These are phyloP conservation scores for Yamadazyma jaroonii DNA, from an alignment of 1,139 yeast genomes.

Conservation along the genomic window DNA sequence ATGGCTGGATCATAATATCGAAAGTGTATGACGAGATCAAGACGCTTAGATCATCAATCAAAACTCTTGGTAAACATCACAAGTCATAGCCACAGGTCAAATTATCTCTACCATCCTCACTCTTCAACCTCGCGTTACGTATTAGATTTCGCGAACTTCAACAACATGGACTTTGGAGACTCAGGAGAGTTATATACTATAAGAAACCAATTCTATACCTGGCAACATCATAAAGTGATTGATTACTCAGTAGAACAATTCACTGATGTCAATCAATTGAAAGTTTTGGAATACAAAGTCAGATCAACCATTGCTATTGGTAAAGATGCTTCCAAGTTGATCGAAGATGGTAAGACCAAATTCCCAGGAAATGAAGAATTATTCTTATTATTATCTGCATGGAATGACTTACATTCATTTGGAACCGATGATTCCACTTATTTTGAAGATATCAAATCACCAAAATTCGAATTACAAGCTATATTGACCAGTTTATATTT, in stretches of 20 bases:
- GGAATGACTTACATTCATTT: slow-evolving; percentile 42
- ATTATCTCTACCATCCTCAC: no score
- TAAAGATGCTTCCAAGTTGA: slow-evolving; percentile 40
- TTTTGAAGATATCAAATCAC: slow-evolving; percentile 36
- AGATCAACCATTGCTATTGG: slow-evolving; percentile 40
- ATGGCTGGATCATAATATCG: no score
- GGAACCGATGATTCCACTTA: slow-evolving; percentile 39
- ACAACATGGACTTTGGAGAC: slow-evolving; percentile 37
- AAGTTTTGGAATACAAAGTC: slow-evolving; percentile 42
- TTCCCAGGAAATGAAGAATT: slow-evolving; percentile 38
- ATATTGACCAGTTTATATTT: slow-evolving; percentile 42
- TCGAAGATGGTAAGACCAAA: slow-evolving; percentile 33
- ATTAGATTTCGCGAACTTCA: neutral
- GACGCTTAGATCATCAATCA: neutral
- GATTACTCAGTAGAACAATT: slow-evolving; percentile 32
- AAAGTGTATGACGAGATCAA: no score
- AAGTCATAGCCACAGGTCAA: no score
- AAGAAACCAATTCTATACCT: slow-evolving; percentile 46
- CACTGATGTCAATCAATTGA: slow-evolving; percentile 34
- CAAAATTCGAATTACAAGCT: slow-evolving; percentile 39
- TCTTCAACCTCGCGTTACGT: neutral
- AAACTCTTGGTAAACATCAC: neutral
- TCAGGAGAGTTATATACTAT: slow-evolving; percentile 44
- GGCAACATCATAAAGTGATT: slow-evolving; percentile 40
- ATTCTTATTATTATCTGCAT: slow-evolving; percentile 41